phyloP scores from a whole-genome alignment of 495 filamentous ascomycete genomes.

The Lineolata rhizophorae region DNA sequence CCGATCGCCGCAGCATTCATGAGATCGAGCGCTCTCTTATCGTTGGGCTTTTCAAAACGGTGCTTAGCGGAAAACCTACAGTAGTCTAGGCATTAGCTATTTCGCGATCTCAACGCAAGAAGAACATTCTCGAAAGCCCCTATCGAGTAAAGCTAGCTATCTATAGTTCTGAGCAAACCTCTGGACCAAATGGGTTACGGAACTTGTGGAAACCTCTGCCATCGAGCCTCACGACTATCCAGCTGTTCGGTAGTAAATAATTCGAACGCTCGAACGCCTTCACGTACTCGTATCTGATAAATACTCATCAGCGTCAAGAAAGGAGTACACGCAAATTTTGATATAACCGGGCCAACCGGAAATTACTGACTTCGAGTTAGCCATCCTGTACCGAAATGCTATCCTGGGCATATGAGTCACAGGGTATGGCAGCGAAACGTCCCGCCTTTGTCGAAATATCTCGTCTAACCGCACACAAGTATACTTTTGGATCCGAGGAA shows the following conservation, averaged over 20 bases:
- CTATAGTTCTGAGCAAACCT: neutral
- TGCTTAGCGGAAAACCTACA: slow-evolving; percentile 71
- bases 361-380: too few species aligned
- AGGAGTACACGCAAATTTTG: too few species aligned
- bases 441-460: too few species aligned
- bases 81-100: too few species aligned
- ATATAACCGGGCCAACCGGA: too few species aligned
- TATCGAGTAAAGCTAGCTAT: slow-evolving; percentile 1
- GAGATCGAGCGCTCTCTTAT: slow-evolving; percentile 63
- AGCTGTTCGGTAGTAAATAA: slow-evolving; percentile 66
- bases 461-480: too few species aligned
- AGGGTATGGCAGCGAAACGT: too few species aligned
- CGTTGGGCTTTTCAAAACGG: slow-evolving; percentile 77
- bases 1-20: slow-evolving; percentile 82
- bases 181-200: slow-evolving; percentile 6
- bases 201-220: slow-evolving; percentile 84
- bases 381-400: too few species aligned
- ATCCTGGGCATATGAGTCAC: too few species aligned
- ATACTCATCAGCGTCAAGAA: too few species aligned
- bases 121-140: neutral
- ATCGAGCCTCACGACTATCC: slow-evolving; percentile 83
- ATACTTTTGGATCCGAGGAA: too few species aligned
- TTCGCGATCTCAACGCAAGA: neutral
- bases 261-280: slow-evolving; percentile 69
- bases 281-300: slow-evolving; percentile 69